phyloP scores from a whole-genome alignment of 345 rosid genomes.

The Melastoma malabathricum region DNA sequence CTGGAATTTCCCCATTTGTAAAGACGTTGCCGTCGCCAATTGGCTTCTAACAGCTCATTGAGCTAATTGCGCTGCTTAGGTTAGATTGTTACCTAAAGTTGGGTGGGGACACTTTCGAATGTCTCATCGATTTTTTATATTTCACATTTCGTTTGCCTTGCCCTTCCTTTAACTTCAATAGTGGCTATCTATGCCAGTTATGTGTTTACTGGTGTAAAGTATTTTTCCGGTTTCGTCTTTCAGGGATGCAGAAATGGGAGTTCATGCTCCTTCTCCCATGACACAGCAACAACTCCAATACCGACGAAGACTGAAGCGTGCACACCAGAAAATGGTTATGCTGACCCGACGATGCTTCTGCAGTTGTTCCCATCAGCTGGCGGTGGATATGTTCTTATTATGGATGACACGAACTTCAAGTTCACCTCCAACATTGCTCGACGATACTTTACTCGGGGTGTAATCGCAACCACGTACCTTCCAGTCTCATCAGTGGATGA shows the following conservation, averaged over 20 bases:
- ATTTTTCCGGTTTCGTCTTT: constrained; percentile 14
- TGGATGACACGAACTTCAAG: constrained; percentile 53
- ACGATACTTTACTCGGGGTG: constrained; percentile 35
- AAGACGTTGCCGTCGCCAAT: too few species aligned
- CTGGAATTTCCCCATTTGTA: too few species aligned
- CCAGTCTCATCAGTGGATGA: constrained; percentile 29
- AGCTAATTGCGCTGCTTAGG: too few species aligned
- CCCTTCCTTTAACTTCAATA: too few species aligned
- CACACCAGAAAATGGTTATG: constrained; percentile 41
- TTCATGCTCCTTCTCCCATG: constrained; percentile 58
- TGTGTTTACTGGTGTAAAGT: constrained; percentile 5
- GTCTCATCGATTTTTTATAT: too few species aligned
- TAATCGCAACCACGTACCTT: constrained; percentile 44
- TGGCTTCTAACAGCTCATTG: too few species aligned
- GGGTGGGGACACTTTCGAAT: too few species aligned
- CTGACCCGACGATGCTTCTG: constrained; percentile 28
- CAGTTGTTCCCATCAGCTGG: constrained; percentile 34
- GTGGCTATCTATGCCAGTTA: background rate
- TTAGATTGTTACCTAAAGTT: too few species aligned
- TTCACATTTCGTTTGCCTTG: background rate
- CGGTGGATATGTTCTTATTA: constrained; percentile 46
- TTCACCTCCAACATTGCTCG: constrained; percentile 49
- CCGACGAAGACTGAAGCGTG: constrained; percentile 20
- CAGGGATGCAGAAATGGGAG: constrained; percentile 91
- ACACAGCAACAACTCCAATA: constrained; percentile 14